A percentile compares a stretch with the other conserved stretches of the same genome.
Conservation (phyloP, 2,329 filamentous ascomycete species). For the Thielaviopsis ethacetica region DNA sequence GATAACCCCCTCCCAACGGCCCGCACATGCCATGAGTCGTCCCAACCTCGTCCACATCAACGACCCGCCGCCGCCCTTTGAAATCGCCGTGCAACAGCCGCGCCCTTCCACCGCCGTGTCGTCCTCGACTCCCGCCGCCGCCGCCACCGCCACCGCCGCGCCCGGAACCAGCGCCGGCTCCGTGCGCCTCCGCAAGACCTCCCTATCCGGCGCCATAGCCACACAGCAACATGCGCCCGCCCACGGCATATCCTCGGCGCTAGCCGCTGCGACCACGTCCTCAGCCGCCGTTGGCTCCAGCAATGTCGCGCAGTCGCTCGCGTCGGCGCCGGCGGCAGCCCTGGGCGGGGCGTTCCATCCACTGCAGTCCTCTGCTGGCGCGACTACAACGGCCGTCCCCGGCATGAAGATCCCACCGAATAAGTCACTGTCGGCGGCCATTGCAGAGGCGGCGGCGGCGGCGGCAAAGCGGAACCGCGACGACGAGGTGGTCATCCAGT, state of each 20-base stretch:
- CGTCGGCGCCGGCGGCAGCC: neutral
- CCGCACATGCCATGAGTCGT: slow-evolving; percentile 4
- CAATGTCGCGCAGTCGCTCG: neutral
- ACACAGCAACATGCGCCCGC: neutral
- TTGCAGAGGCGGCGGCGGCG: slow-evolving; percentile 7
- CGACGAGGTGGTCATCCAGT: slow-evolving; percentile 6
- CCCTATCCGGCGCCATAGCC: neutral
- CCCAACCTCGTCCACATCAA: slow-evolving; percentile 1
- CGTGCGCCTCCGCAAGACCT: neutral
- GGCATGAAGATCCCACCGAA: slow-evolving; percentile 10
- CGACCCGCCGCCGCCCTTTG: slow-evolving; percentile 10
- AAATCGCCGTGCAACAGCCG: neutral
- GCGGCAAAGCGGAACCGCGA: neutral
- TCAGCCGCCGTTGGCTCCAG: neutral
- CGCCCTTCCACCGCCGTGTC: neutral
- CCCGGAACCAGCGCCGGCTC: no score
- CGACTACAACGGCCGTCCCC: neutral
- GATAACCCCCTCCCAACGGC: neutral
- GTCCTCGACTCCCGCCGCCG: neutral
- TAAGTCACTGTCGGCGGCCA: slow-evolving; percentile 8
- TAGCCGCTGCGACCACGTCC: neutral
- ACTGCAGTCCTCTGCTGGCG: neutral
- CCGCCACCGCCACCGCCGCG: neutral
- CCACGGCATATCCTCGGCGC: neutral
- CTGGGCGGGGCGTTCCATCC: neutral